Percentiles rank a stretch among this genome's conserved stretches.
These are phyloP conservation scores for Tephrocybe sp. DNA, from an alignment of 768 basidiomycete species.

Conservation along the genomic window DNA sequence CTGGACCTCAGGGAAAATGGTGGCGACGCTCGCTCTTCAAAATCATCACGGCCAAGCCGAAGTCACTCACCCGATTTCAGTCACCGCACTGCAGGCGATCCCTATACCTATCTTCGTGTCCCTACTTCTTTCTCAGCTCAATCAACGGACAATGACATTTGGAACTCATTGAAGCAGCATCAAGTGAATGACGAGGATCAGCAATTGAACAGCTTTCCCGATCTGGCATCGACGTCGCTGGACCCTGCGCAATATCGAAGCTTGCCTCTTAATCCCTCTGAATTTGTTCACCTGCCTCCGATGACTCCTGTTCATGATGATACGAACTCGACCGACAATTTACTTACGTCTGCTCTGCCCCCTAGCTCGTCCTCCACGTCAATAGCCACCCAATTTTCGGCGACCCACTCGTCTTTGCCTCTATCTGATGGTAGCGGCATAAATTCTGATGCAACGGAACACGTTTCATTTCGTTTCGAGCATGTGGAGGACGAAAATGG, in stretches of 20 bases:
- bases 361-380: background rate
- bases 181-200: background rate
- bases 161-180: background rate
- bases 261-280: slow-evolving; percentile 36
- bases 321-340: background rate
- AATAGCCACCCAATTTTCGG: slow-evolving; percentile 13
- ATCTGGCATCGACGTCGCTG: background rate
- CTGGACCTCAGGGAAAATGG: background rate
- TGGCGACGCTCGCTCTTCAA: background rate
- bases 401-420: slow-evolving; percentile 8
- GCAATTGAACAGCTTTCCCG: background rate
- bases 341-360: background rate
- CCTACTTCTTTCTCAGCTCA: slow-evolving; percentile 21
- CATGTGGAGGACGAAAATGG: slow-evolving; percentile 63
- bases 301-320: slow-evolving; percentile 16
- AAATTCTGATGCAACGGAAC: slow-evolving; percentile 22
- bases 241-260: background rate
- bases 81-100: slow-evolving; percentile 28
- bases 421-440: slow-evolving; percentile 1
- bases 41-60: slow-evolving; percentile 6
- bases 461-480: slow-evolving; percentile 63
- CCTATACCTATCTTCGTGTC: background rate
- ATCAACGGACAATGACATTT: slow-evolving; percentile 3
- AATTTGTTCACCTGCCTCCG: slow-evolving; percentile 41
- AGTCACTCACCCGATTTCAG: slow-evolving; percentile 24